These are phyloP conservation scores for Fomes fomentarius DNA, from an alignment of 1,284 basidiomycete genomes.

Conservation along the genomic window DNA sequence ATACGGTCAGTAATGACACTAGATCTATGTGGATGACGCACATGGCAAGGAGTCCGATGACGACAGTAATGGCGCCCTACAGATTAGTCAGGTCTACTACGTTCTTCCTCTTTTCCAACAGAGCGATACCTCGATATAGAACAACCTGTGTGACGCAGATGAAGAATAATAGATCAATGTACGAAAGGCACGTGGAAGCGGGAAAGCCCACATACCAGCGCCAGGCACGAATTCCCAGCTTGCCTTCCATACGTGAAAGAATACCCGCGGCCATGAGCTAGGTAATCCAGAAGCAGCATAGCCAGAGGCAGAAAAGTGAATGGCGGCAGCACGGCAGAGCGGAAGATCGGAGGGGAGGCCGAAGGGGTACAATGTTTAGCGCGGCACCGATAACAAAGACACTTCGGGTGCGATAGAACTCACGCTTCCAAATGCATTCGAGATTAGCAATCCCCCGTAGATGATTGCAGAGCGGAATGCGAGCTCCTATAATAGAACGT, in stretches of 20 bases:
- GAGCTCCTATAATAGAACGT: slow-evolving; percentile 48
- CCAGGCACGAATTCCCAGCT: slow-evolving; percentile 71
- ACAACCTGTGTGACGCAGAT: slow-evolving; percentile 44
- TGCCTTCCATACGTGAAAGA: slow-evolving; percentile 69
- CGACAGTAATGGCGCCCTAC: slow-evolving; percentile 60
- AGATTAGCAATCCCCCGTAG: slow-evolving; percentile 67
- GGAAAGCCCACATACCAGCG: slow-evolving; percentile 48
- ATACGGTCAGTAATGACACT: background rate
- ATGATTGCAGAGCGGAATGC: slow-evolving; percentile 73
- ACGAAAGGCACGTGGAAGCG: background rate
- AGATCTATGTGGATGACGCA: slow-evolving; percentile 38
- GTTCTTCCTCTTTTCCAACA: too few species aligned
- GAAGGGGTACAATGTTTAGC: background rate
- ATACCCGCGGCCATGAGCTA: slow-evolving; percentile 74
- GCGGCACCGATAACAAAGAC: background rate
- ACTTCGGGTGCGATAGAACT: slow-evolving; percentile 25
- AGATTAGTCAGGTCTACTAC: background rate
- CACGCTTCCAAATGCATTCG: slow-evolving; percentile 77
- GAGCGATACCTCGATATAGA: slow-evolving; percentile 52
- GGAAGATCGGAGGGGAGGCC: background rate
- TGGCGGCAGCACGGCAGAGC: background rate
- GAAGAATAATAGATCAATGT: background rate
- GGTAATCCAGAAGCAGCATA: too few species aligned
- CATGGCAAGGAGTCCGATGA: slow-evolving; percentile 58
- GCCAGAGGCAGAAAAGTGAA: background rate